Percentiles rank a stretch among this genome's conserved stretches.
Evolutionary conservation across 257 asterid species (phyloP).

Genomic region (Paulownia fortunei): DNA sequence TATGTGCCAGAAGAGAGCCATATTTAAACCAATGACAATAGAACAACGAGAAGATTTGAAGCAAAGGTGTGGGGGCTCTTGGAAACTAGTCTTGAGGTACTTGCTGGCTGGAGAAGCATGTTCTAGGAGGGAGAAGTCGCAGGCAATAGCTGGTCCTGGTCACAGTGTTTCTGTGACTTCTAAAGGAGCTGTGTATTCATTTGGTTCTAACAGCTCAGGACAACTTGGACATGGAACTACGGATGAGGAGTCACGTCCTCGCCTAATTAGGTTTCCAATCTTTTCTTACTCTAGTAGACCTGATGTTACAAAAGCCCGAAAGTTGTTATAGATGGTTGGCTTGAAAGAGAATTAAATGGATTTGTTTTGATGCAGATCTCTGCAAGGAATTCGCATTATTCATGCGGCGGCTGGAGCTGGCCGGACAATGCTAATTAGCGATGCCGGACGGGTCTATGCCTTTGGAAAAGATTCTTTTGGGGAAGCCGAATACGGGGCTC

Average conservation of each 20-base stretch:
- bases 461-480: slow-evolving; percentile 93
- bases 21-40: slow-evolving; percentile 81
- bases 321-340: neutral
- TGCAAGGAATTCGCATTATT: slow-evolving; percentile 86
- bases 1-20: slow-evolving; percentile 93
- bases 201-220: slow-evolving; percentile 91
- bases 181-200: slow-evolving; percentile 82
- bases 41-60: slow-evolving; percentile 67
- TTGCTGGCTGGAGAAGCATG: slow-evolving; percentile 94
- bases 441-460: slow-evolving; percentile 83
- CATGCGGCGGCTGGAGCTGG: slow-evolving; percentile 97
- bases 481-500: slow-evolving; percentile 81
- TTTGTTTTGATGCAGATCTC: slow-evolving; percentile 67
- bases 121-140: slow-evolving; percentile 89
- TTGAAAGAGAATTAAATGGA: slow-evolving; percentile 24
- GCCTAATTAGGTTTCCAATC: slow-evolving; percentile 64
- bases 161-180: slow-evolving; percentile 93
- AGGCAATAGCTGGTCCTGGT: slow-evolving; percentile 99
- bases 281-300: slow-evolving; percentile 21
- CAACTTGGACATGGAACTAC: slow-evolving; percentile 95
- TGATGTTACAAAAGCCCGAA: neutral
- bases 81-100: slow-evolving; percentile 93
- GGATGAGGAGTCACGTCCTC: slow-evolving; percentile 78
- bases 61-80: slow-evolving; percentile 86
- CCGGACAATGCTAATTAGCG: slow-evolving; percentile 88